Conservation (phyloP, 768 basidiomycete genomes). For the Dacryopinax primogenitus region DNA sequence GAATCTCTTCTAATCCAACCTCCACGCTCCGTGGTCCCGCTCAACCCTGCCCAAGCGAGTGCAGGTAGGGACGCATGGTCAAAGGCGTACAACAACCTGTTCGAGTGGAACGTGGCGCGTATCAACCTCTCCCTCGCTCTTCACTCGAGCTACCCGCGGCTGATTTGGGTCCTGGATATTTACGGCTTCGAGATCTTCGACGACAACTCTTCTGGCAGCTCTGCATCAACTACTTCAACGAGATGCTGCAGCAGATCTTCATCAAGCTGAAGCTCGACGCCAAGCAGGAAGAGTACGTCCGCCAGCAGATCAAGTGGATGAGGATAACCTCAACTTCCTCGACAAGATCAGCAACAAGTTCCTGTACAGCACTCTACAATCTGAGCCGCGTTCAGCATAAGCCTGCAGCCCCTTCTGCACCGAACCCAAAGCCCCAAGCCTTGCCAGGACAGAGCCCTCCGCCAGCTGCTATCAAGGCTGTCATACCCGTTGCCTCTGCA, state of each 20-base stretch:
- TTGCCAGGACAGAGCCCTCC: constrained; percentile 37
- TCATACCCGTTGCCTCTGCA: constrained; percentile 28
- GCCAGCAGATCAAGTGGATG: constrained; percentile 99
- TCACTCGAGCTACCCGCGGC: constrained; percentile 51
- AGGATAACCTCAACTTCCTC: constrained; percentile 88
- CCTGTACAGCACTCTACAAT: constrained; percentile 82
- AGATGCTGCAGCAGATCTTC: constrained; percentile 98
- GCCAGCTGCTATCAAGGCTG: constrained; percentile 14
- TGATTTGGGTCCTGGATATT: constrained; percentile 95
- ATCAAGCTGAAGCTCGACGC: constrained; percentile 97
- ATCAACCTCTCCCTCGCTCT: constrained; percentile 96
- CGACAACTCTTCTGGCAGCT: constrained; percentile 82
- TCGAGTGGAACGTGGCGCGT: constrained; percentile 97
- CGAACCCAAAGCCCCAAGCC: constrained; percentile 49
- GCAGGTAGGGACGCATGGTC: constrained; percentile 84
- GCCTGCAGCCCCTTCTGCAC: constrained; percentile 32
- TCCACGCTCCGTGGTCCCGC: constrained; percentile 91
- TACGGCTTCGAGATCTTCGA: constrained; percentile 99
- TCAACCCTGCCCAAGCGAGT: constrained; percentile 81
- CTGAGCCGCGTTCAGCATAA: constrained; percentile 81
- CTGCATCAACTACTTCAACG: constrained; percentile 99
- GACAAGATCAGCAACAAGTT: constrained; percentile 70
- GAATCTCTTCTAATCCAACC: constrained; percentile 21
- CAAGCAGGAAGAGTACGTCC: constrained; percentile 97
- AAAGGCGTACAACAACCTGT: constrained; percentile 95